Evolutionary conservation across 2,329 filamentous ascomycete genomes (phyloP).

Genomic region (Fusarium siculi): DNA sequence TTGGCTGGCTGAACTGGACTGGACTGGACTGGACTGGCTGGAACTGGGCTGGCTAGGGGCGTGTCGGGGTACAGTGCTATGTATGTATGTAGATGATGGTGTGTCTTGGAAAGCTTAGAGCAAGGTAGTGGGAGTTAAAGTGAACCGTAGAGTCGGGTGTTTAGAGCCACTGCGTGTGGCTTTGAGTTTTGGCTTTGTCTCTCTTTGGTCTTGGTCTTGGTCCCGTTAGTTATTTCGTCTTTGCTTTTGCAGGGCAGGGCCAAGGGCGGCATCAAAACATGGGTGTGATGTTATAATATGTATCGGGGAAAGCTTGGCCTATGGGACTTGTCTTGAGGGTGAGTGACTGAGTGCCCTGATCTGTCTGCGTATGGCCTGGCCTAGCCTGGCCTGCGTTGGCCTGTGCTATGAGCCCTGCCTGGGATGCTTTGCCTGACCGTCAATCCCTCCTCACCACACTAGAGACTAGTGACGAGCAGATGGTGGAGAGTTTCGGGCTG

Average conservation of each 20-base stretch:
- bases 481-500: constrained; percentile 43
- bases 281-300: constrained; percentile 22
- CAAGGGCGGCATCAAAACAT: constrained; percentile 28
- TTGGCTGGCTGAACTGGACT: constrained; percentile 1
- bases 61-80: constrained; percentile 17
- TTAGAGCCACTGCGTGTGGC: constrained; percentile 32
- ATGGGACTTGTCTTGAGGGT: constrained; percentile 9
- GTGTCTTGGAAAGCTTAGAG: constrained; percentile 13
- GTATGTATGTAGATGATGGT: not conserved
- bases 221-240: constrained; percentile 11
- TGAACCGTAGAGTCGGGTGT: constrained; percentile 42
- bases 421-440: constrained; percentile 27
- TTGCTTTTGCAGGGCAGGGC: constrained; percentile 20
- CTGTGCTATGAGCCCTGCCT: constrained; percentile 10
- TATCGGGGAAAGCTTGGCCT: not conserved
- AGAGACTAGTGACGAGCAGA: constrained; percentile 36
- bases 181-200: constrained; percentile 37
- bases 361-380: not conserved
- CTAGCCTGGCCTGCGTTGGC: not conserved
- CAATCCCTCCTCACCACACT: constrained; percentile 26
- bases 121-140: constrained; percentile 37
- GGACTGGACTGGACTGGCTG: not conserved
- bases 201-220: not conserved
- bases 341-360: constrained; percentile 18
- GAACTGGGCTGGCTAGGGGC: constrained; percentile 7